phyloP scores from a whole-genome alignment of 441 rosid genomes.

The Hura crepitans region DNA sequence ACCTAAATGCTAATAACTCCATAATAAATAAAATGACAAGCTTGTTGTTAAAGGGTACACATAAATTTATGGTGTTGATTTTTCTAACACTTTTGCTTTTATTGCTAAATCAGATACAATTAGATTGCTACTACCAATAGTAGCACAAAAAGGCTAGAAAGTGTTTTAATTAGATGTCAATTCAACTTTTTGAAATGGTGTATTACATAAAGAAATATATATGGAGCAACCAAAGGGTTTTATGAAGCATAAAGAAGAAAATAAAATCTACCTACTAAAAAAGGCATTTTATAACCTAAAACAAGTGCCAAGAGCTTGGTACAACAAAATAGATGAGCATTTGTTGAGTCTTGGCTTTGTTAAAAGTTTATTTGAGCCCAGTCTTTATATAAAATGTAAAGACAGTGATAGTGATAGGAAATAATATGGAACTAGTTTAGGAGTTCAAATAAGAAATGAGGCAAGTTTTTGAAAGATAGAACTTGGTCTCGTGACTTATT shows the following conservation, averaged over 20 bases:
- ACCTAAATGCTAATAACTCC: neutral
- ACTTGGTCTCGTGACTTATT: neutral
- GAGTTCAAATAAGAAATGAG: neutral
- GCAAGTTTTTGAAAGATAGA: neutral
- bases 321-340: neutral
- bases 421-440: too few species aligned
- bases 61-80: neutral
- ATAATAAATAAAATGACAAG: neutral
- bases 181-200: too few species aligned
- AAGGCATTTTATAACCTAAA: too few species aligned
- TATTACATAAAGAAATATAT: too few species aligned
- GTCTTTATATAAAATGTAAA: too few species aligned
- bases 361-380: too few species aligned
- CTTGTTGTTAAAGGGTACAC: neutral
- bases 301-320: neutral
- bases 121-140: too few species aligned
- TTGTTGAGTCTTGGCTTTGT: neutral
- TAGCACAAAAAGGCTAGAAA: too few species aligned
- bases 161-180: too few species aligned
- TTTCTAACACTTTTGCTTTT: neutral
- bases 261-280: too few species aligned
- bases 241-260: too few species aligned
- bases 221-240: neutral
- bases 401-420: neutral
- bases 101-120: too few species aligned